Base-by-base conservation (phyloP, 2,329 filamentous ascomycete species). In the Capronia coronata region DNA sequence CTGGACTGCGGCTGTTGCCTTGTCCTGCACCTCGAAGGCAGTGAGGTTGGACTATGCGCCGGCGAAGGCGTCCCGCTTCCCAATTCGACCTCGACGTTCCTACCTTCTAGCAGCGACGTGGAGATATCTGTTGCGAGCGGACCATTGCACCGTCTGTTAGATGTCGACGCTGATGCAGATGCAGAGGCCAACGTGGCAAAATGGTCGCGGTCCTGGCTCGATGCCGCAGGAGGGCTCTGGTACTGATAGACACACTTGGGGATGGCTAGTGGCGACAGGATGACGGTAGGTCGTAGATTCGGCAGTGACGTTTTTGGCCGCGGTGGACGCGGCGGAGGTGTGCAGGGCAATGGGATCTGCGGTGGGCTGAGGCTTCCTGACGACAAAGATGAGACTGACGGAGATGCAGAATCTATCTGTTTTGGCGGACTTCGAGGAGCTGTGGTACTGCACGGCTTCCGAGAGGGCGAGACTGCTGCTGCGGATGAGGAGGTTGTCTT, bases 231-330 rank as follows among this genome's bases (percentile, higher is more conserved):
- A 18, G 41, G 41, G n/a, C 51, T 32, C 21, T 11, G 39, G 11
- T 29, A 32, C 5, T 16, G 16, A 19, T 48, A 42, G 42, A 30
- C n/a, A 40, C 14, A 25, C 9, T 42, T 18, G 19, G 52, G 32
- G 21, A 48, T 46, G 13, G 54, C 34, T 19, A 54, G 19, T 6
- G 55, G 57, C 11, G 51, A 55, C 7, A 54, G 50, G 25, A 59
- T 54, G n/a, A 54, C 51, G 13, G 43, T 55, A 6, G 55, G 57
- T 7, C 51, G 55, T 19, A 61, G 32, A 18, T 61, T 56, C 21
- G 52, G 52, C 4, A 61, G 40, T 3, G 53, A 57, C 2, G 43
- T 55, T 21, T 51, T 50, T n/a, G 58, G 58, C 27, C 58, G 51
- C 8, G 58, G 52, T 11, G 56, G 56, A n/a, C 58, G 51, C 16